Conservation (phyloP, 1,284 basidiomycete species). For the Ganoderma sinense region DNA sequence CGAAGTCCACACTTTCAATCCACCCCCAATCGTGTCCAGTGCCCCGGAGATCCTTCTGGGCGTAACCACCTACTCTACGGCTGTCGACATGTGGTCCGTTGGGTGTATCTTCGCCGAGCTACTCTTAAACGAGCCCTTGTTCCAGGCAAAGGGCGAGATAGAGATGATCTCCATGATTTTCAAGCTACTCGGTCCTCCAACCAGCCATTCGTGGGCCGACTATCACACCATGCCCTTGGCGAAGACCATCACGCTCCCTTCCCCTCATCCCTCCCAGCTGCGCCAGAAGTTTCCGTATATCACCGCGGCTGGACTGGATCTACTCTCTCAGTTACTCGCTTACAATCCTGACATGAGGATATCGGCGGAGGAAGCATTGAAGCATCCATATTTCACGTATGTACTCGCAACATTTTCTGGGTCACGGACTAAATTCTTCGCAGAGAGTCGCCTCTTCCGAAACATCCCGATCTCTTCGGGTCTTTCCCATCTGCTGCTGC, state of each 20-base stretch:
- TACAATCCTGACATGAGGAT: conserved; percentile 92
- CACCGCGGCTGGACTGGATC: conserved; percentile 85
- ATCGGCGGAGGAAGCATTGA: conserved; percentile 86
- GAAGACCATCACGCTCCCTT: conserved; percentile 80
- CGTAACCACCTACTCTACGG: conserved; percentile 91
- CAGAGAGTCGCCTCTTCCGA: conserved; percentile 93
- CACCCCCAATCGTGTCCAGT: conserved; percentile 49
- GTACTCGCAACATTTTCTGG: conserved; percentile 35
- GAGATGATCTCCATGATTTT: conserved; percentile 95
- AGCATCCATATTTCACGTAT: conserved; percentile 93
- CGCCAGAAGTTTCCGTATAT: conserved; percentile 84
- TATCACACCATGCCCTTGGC: conserved; percentile 82
- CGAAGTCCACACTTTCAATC: conserved; percentile 29
- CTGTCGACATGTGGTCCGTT: conserved; percentile 99
- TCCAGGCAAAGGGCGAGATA: conserved; percentile 95
- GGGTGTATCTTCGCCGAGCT: conserved; percentile 99
- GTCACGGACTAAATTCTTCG: conserved; percentile 9
- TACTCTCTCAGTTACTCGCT: conserved; percentile 83
- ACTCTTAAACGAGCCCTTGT: conserved; percentile 91
- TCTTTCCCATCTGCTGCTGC: conserved; percentile 98
- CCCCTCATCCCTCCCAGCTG: conserved; percentile 77
- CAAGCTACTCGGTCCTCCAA: conserved; percentile 91
- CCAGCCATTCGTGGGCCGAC: conserved; percentile 87
- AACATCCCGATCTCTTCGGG: conserved; percentile 97
- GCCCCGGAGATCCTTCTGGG: conserved; percentile 97